phyloP scores from a whole-genome alignment of 1,284 basidiomycete species.

The Afroboletus lepidellus region DNA sequence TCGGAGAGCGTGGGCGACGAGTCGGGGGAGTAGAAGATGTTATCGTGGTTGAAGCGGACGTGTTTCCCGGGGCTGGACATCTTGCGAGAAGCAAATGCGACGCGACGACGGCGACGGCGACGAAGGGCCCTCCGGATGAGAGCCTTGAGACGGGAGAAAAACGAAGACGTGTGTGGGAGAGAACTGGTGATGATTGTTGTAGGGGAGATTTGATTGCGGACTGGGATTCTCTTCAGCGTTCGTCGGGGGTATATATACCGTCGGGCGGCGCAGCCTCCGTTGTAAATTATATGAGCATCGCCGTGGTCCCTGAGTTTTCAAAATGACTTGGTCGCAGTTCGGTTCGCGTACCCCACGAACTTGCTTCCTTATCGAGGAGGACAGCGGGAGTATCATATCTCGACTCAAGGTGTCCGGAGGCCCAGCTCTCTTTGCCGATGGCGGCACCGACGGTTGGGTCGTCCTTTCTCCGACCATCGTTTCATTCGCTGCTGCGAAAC shows the following conservation, averaged over 20 bases:
- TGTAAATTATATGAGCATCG: constrained; percentile 22
- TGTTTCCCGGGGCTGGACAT: constrained; percentile 35
- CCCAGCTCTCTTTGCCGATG: too few relatives aligned
- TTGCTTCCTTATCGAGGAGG: constrained; percentile 13
- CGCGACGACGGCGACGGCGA: constrained; percentile 11
- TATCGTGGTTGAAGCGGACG: constrained; percentile 46
- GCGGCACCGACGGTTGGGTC: constrained; percentile 20
- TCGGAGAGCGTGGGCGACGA: constrained; percentile 41
- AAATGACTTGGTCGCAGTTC: constrained; percentile 15
- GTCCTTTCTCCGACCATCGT: neutral
- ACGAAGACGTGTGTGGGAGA: constrained; percentile 8
- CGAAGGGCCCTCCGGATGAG: constrained; percentile 9
- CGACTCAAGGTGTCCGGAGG: constrained; percentile 23
- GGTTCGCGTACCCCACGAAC: constrained; percentile 23
- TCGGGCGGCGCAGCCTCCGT: constrained; percentile 29
- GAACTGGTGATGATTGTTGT: constrained; percentile 10
- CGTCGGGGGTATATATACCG: constrained; percentile 20
- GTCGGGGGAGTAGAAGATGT: constrained; percentile 43
- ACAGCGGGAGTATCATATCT: neutral
- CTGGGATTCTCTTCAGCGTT: neutral
- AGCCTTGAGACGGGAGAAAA: constrained; percentile 11
- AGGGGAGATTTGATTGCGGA: constrained; percentile 2
- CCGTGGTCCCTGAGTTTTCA: constrained; percentile 17
- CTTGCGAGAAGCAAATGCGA: neutral
- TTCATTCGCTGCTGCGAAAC: neutral